Percentiles rank a stretch among this genome's conserved stretches.
Evolutionary conservation across 2,329 filamentous ascomycete species (phyloP).

Genomic region (Ascocoryne sarcoides): DNA sequence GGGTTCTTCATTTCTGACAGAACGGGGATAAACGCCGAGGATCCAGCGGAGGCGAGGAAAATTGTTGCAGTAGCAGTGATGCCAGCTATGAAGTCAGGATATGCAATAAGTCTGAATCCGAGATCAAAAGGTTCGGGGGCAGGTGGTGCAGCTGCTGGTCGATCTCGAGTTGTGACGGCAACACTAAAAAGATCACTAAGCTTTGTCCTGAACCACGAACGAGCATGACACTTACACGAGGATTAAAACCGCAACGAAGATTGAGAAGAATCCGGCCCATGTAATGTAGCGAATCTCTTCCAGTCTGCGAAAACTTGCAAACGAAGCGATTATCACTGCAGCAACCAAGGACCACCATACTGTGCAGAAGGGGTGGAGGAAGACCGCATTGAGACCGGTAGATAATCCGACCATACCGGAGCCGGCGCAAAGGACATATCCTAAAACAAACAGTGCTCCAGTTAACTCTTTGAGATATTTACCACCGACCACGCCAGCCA

Average conservation of each 20-base stretch:
- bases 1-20: slow-evolving; percentile 55
- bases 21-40: slow-evolving; percentile 50
- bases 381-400: slow-evolving; percentile 49
- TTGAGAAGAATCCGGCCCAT: slow-evolving; percentile 48
- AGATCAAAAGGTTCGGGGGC: slow-evolving; percentile 48
- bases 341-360: slow-evolving; percentile 47
- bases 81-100: slow-evolving; percentile 47
- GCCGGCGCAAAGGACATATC: slow-evolving; percentile 40
- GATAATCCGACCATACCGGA: slow-evolving; percentile 50
- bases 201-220: not conserved
- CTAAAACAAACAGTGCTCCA: slow-evolving; percentile 46
- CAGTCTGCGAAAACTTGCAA: slow-evolving; percentile 46
- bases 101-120: slow-evolving; percentile 46
- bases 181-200: slow-evolving; percentile 24
- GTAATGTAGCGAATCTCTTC: slow-evolving; percentile 51
- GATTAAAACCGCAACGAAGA: slow-evolving; percentile 35
- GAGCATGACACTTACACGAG: slow-evolving; percentile 15
- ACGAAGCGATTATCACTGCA: slow-evolving; percentile 37
- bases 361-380: slow-evolving; percentile 46
- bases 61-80: slow-evolving; percentile 49
- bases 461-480: slow-evolving; percentile 40
- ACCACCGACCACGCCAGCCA: slow-evolving; percentile 47
- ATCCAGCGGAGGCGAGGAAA: slow-evolving; percentile 48
- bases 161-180: slow-evolving; percentile 45
- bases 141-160: slow-evolving; percentile 52